Evolutionary conservation across 805 yeast genomes (phyloP).

Genomic region (Saturnispora bothae): DNA sequence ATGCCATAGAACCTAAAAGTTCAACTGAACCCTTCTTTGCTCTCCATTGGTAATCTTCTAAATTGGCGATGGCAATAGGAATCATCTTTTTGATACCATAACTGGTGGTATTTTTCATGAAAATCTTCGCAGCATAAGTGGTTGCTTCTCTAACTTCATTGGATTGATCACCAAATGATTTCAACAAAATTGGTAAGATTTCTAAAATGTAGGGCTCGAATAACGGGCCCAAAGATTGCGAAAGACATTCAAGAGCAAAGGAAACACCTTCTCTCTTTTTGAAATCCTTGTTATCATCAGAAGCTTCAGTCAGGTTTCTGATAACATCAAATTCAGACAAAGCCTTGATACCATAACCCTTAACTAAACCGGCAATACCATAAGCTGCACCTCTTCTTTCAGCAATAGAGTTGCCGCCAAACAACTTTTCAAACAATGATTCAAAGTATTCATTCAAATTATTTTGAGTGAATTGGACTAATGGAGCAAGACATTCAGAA

Average conservation of each 20-base stretch:
- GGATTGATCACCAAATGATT: conserved; percentile 73
- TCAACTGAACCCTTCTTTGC: conserved; percentile 96
- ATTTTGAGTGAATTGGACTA: conserved; percentile 48
- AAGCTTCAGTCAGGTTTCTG: conserved; percentile 64
- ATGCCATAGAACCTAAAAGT: conserved; percentile 94
- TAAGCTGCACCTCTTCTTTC: conserved; percentile 91
- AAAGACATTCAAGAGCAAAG: conserved; percentile 74
- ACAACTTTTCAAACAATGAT: conserved; percentile 46
- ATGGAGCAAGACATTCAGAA: conserved; percentile 75
- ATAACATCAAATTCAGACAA: conserved; percentile 69
- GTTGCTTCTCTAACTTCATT: conserved; percentile 87
- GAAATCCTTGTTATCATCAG: conserved; percentile 75
- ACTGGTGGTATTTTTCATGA: conserved; percentile 86
- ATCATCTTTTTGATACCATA: conserved; percentile 85
- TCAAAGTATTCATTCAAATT: conserved; percentile 47
- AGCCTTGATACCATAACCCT: conserved; percentile 79
- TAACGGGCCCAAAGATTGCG: conserved; percentile 59
- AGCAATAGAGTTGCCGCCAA: conserved; percentile 37
- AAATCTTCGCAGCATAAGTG: conserved; percentile 70
- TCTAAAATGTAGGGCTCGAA: conserved; percentile 95
- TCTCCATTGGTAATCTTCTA: conserved; percentile 91
- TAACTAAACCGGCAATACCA: conserved; percentile 88
- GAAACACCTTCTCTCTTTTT: conserved; percentile 80
- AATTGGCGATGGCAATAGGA: conserved; percentile 77
- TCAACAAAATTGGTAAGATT: conserved; percentile 69